These are phyloP conservation scores for Ammopiptanthus mongolicus DNA, from an alignment of 306 rosid genomes.

Conservation along the genomic window DNA sequence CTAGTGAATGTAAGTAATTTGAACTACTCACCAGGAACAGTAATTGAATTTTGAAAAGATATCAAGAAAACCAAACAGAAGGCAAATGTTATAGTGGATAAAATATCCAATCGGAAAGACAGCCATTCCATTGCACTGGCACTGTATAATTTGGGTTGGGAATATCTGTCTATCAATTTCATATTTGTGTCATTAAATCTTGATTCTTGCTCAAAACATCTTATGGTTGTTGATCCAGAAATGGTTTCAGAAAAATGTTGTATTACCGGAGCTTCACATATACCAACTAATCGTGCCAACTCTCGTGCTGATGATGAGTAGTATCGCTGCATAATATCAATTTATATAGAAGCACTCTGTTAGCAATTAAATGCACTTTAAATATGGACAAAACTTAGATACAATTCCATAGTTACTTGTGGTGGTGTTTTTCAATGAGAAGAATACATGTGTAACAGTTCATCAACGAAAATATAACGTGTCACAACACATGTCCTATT, in stretches of 20 bases:
- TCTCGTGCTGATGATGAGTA: slow-evolving; percentile 68
- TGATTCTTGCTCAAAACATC: slow-evolving; percentile 68
- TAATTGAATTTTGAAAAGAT: slow-evolving; percentile 55
- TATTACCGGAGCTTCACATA: slow-evolving; percentile 84
- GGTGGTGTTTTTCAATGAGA: no score
- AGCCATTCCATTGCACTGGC: slow-evolving; percentile 73
- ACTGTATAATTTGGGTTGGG: slow-evolving; percentile 56
- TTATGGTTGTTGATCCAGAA: slow-evolving; percentile 71
- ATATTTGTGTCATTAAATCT: slow-evolving; percentile 62
- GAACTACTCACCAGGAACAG: slow-evolving; percentile 56
- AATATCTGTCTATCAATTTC: slow-evolving; percentile 62
- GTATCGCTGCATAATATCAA: slow-evolving; percentile 48
- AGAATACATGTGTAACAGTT: no score
- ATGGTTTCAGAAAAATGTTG: slow-evolving; percentile 83
- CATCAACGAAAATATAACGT: no score
- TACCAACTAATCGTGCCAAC: slow-evolving; percentile 69
- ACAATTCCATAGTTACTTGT: no score
- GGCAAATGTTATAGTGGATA: slow-evolving; percentile 58
- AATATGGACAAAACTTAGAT: no score
- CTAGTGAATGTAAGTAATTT: not conserved
- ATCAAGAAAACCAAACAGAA: slow-evolving; percentile 59
- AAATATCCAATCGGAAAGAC: slow-evolving; percentile 59
- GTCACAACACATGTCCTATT: no score
- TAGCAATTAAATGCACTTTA: not conserved
- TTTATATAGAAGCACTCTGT: not conserved